A percentile compares a stretch with the other conserved stretches of the same genome.
Evolutionary conservation across 2,329 filamentous ascomycete genomes (phyloP).

Genomic region (Thielaviopsis ethacetica): DNA sequence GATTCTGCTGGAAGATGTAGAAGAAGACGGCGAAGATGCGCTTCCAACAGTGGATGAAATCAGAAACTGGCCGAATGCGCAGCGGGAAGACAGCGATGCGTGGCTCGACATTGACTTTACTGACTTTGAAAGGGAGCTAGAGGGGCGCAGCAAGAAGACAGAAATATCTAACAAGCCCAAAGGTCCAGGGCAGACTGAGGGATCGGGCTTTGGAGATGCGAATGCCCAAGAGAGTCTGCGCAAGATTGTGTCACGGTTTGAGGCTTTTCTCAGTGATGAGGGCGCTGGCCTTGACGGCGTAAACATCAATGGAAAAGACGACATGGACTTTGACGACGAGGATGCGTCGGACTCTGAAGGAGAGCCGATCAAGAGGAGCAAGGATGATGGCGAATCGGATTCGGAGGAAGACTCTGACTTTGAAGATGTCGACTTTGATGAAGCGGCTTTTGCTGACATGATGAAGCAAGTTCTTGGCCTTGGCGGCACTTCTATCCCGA

Average conservation of each 20-base stretch:
- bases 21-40: constrained; percentile 46
- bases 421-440: constrained; percentile 64
- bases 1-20: constrained; percentile 58
- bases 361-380: constrained; percentile 21
- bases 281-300: constrained; percentile 65
- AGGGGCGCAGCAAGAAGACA: constrained; percentile 25
- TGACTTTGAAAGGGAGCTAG: constrained; percentile 72
- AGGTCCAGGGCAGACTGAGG: constrained; percentile 12
- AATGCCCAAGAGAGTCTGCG: constrained; percentile 59
- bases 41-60: constrained; percentile 67
- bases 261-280: constrained; percentile 78
- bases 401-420: constrained; percentile 33
- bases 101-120: constrained; percentile 89
- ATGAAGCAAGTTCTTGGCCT: constrained; percentile 87
- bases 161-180: background rate
- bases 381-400: constrained; percentile 18
- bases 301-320: constrained; percentile 36
- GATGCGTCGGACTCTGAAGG: constrained; percentile 22
- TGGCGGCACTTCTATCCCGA: constrained; percentile 17
- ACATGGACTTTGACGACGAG: constrained; percentile 32
- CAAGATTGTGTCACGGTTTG: constrained; percentile 88
- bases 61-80: constrained; percentile 41
- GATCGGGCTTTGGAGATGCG: constrained; percentile 44
- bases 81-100: constrained; percentile 62
- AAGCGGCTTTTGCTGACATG: constrained; percentile 68